Conservation (phyloP, 2,329 filamentous ascomycete species). For the Pseudonectria foliicola region DNA sequence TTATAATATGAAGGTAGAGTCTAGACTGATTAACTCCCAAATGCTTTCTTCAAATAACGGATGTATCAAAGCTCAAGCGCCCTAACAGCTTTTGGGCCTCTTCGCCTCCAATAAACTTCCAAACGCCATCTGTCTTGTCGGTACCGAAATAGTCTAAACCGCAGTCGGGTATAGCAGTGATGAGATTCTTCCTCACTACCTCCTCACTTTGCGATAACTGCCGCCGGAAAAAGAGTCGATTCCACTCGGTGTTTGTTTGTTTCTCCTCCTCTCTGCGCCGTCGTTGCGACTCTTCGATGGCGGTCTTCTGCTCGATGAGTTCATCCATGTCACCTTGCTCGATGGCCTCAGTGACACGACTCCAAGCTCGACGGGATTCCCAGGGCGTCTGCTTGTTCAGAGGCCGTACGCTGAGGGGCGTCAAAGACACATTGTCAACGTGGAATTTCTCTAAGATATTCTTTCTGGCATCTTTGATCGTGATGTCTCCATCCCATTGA, state of each 20-base stretch:
- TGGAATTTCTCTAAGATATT: background rate
- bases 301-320: background rate
- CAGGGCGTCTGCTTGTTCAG: background rate
- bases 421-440: background rate
- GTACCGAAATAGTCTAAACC: too few relatives aligned
- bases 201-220: too few relatives aligned
- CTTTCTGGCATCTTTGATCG: background rate
- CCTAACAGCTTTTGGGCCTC: too few relatives aligned
- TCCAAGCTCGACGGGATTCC: background rate
- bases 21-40: too few relatives aligned
- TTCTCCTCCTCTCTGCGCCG: background rate
- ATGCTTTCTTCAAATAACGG: too few relatives aligned
- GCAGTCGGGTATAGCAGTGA: too few relatives aligned
- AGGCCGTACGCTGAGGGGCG: background rate
- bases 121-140: too few relatives aligned
- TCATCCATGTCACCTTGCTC: background rate
- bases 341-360: background rate
- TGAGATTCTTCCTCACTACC: too few relatives aligned
- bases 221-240: background rate
- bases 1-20: too few relatives aligned
- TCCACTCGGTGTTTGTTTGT: background rate
- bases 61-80: too few relatives aligned
- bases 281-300: background rate
- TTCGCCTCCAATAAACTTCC: too few relatives aligned
- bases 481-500: background rate